Evolutionary conservation across 805 yeast species (phyloP).

Genomic region (Saccharomycopsis amapae): DNA sequence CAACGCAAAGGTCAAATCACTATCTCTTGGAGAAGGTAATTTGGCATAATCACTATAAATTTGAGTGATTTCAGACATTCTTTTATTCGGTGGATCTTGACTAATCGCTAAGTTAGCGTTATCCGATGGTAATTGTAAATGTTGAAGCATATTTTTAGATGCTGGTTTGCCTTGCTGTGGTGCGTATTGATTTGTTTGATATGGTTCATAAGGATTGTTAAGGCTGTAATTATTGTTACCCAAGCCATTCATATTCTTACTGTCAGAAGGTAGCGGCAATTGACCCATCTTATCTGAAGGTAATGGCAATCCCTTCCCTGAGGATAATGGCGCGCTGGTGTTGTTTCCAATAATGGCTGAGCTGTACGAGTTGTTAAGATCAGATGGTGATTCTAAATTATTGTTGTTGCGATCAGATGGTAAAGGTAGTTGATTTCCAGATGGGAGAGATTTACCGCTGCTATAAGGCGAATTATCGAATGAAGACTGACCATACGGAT

Average conservation of each 20-base stretch:
- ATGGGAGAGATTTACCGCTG: no score
- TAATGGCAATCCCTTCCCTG: slow-evolving; percentile 11
- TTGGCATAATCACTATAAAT: slow-evolving; percentile 30
- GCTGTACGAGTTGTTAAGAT: no score
- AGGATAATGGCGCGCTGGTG: no score
- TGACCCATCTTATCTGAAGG: slow-evolving; percentile 11
- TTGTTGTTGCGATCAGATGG: background rate
- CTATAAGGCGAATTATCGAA: background rate
- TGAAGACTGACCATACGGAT: background rate
- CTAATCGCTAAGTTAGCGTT: background rate
- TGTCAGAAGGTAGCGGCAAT: background rate
- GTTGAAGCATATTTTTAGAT: background rate
- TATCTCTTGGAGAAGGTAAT: slow-evolving; percentile 21
- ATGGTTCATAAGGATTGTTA: background rate
- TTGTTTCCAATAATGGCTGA: no score
- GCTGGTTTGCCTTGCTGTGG: background rate
- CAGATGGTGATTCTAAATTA: background rate
- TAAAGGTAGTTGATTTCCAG: background rate
- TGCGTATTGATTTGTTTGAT: no score
- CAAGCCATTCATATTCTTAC: background rate
- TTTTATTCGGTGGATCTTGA: slow-evolving; percentile 9
- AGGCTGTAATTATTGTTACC: background rate
- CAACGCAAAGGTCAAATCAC: slow-evolving; percentile 1
- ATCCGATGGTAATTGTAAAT: slow-evolving; percentile 9
- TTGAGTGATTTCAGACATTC: slow-evolving; percentile 29